Conservation (phyloP, 1,284 basidiomycete species). For the Neonothopanus nambi region DNA sequence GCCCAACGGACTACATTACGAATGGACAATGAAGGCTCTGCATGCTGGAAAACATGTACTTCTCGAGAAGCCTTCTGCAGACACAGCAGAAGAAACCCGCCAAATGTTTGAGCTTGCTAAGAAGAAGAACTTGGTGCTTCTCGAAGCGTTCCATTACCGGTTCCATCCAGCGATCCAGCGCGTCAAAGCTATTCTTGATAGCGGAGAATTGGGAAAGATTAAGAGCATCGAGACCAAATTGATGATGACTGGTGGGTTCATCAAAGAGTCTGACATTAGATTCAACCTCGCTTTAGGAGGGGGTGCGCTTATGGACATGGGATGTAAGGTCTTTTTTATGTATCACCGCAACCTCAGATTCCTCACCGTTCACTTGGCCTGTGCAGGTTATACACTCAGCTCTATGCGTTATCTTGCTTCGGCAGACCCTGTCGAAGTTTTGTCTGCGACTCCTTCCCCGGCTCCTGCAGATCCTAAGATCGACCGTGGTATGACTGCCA, state of each 20-base stretch:
- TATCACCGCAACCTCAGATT: not conserved
- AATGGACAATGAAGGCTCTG: slow-evolving; percentile 78
- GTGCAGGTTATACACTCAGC: slow-evolving; percentile 48
- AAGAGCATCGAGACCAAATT: slow-evolving; percentile 40
- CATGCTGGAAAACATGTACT: slow-evolving; percentile 72
- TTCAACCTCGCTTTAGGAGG: slow-evolving; percentile 62
- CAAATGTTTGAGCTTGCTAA: slow-evolving; percentile 56
- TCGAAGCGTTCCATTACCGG: slow-evolving; percentile 69
- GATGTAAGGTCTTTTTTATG: slow-evolving; percentile 6
- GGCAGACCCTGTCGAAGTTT: slow-evolving; percentile 31
- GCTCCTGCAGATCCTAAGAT: slow-evolving; percentile 30
- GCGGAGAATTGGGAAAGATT: slow-evolving; percentile 50
- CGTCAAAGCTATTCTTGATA: slow-evolving; percentile 52
- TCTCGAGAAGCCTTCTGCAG: slow-evolving; percentile 66
- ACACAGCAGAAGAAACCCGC: slow-evolving; percentile 60
- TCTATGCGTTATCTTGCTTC: slow-evolving; percentile 42
- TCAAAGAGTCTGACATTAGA: slow-evolving; percentile 52
- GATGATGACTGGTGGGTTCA: slow-evolving; percentile 34
- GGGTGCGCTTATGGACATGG: slow-evolving; percentile 65
- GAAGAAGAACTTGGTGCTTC: slow-evolving; percentile 51
- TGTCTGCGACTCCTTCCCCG: slow-evolving; percentile 16
- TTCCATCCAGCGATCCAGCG: slow-evolving; percentile 63
- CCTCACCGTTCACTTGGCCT: too few species aligned
- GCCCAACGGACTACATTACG: slow-evolving; percentile 71
- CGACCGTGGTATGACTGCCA: slow-evolving; percentile 37